Conservation (phyloP, 352 stramenopile genomes). For the Thraustochytrium striatum region DNA sequence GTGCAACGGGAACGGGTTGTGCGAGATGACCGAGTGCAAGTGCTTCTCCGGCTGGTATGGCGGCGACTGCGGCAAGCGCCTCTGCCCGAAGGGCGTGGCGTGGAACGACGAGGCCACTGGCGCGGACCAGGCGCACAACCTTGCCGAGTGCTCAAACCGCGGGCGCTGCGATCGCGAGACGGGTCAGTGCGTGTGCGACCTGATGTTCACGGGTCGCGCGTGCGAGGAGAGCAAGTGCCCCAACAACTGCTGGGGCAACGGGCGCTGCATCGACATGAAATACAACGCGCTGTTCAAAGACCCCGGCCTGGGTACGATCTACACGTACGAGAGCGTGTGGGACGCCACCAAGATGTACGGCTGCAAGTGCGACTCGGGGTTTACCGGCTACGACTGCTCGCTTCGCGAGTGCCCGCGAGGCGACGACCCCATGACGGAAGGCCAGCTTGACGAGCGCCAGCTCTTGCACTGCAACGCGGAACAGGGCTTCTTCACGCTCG, state of each 20-base stretch:
- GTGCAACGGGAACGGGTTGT: slow-evolving; percentile 34
- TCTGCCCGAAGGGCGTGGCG: slow-evolving; percentile 55
- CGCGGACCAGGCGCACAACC: slow-evolving; percentile 65
- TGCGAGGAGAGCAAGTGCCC: slow-evolving; percentile 60
- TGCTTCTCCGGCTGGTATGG: slow-evolving; percentile 50
- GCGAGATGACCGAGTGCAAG: slow-evolving; percentile 24
- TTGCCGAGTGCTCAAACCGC: slow-evolving; percentile 71
- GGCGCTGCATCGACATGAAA: slow-evolving; percentile 28
- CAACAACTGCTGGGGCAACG: slow-evolving; percentile 43
- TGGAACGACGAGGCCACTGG: slow-evolving; percentile 70
- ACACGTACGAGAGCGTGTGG: slow-evolving; percentile 59
- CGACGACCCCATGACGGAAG: slow-evolving; percentile 63
- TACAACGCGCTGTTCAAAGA: slow-evolving; percentile 41
- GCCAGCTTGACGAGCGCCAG: slow-evolving; percentile 77
- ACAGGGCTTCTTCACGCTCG: slow-evolving; percentile 60
- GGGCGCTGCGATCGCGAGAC: slow-evolving; percentile 57
- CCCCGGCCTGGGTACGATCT: slow-evolving; percentile 19
- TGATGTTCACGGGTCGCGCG: slow-evolving; percentile 66
- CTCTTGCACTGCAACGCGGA: slow-evolving; percentile 67
- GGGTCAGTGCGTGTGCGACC: slow-evolving; percentile 70
- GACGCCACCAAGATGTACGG: slow-evolving; percentile 76
- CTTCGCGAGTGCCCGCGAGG: slow-evolving; percentile 76
- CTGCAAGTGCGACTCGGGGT: slow-evolving; percentile 75
- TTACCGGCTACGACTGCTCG: slow-evolving; percentile 68
- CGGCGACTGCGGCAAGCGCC: slow-evolving; percentile 37